Conservation (phyloP, 148 eudicot genomes). For the Rhododendron simsii region DNA sequence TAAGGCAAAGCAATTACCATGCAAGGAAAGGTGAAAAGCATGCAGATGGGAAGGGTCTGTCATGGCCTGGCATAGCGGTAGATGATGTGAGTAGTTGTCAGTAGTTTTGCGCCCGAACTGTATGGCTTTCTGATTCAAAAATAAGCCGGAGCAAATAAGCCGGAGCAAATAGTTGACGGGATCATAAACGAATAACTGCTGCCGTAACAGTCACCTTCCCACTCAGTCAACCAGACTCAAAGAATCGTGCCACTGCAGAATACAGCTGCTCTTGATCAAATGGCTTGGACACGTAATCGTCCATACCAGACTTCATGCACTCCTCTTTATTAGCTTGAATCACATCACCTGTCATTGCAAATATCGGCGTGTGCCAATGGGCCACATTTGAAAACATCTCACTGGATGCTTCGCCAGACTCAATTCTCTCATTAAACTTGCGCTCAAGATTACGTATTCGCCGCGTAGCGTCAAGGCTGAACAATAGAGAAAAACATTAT, state of each 20-base stretch:
- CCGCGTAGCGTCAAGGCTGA: slow-evolving; percentile 77
- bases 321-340: slow-evolving; percentile 73
- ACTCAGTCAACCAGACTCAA: slow-evolving; percentile 36
- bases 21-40: slow-evolving; percentile 2
- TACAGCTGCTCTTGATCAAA: slow-evolving; percentile 71
- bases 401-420: slow-evolving; percentile 35
- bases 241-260: slow-evolving; percentile 71
- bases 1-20: slow-evolving; percentile 10
- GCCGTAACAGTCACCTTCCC: slow-evolving; percentile 10
- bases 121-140: background rate
- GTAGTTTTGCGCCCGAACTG: background rate
- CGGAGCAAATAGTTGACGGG: background rate
- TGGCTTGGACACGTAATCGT: slow-evolving; percentile 82
- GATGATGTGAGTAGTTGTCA: background rate
- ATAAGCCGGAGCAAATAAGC: background rate
- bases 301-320: slow-evolving; percentile 77
- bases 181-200: background rate
- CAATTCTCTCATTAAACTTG: slow-evolving; percentile 38
- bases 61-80: slow-evolving; percentile 1
- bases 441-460: slow-evolving; percentile 49
- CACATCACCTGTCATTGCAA: slow-evolving; percentile 96
- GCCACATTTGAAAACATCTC: slow-evolving; percentile 21
- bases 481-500: slow-evolving; percentile 1
- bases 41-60: slow-evolving; percentile 4
- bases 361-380: slow-evolving; percentile 77